Conservation (phyloP, 208 protist genomes). For the Naegleria gruberi region DNA sequence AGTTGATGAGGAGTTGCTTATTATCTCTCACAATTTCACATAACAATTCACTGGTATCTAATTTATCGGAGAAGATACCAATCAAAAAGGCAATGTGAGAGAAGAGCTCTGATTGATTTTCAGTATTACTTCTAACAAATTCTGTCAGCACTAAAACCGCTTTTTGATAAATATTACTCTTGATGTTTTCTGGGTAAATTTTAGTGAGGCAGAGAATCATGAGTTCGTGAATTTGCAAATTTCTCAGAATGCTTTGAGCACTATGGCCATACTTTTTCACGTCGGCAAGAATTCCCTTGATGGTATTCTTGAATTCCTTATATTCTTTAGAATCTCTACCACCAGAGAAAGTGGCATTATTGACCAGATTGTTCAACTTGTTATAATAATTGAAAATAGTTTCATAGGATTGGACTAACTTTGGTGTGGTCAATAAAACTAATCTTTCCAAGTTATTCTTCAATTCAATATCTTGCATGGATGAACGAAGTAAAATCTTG, state of each 20-base stretch:
- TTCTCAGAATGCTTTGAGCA: conserved; percentile 6
- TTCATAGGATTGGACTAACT: not conserved
- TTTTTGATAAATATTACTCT: not conserved
- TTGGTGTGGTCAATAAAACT: not conserved
- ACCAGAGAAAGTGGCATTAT: not conserved
- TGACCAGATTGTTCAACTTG: not conserved
- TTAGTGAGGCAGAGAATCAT: not conserved
- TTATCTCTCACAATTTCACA: not conserved
- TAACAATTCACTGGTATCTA: conserved; percentile 1
- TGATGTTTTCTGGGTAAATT: not conserved
- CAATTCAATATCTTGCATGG: not conserved
- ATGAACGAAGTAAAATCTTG: not conserved
- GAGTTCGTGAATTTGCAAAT: not conserved
- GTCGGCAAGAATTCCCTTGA: not conserved
- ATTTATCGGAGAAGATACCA: not conserved
- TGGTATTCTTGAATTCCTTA: not conserved
- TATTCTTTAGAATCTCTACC: not conserved
- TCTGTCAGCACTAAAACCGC: not conserved
- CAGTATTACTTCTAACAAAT: not conserved
- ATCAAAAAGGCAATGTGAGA: not conserved
- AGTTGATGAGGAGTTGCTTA: not conserved
- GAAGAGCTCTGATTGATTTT: not conserved
- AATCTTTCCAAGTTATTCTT: not conserved
- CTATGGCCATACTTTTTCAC: not conserved
- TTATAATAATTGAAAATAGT: not conserved